Conservation (phyloP, 202 grass and related monocot species). For the Carex sylvatica region DNA sequence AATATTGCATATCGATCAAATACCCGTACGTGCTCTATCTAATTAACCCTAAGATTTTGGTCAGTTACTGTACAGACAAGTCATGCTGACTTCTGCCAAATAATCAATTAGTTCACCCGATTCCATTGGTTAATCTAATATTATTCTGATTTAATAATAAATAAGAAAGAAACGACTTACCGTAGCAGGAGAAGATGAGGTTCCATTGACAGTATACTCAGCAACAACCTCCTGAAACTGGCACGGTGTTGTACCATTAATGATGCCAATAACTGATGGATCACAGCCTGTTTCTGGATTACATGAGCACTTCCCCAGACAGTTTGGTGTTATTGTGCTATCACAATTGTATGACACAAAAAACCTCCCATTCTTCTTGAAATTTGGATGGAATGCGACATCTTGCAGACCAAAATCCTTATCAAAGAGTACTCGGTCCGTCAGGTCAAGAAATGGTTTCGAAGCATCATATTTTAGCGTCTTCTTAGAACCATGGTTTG, state of each 20-base stretch:
- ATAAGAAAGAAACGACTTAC: conserved; percentile 23
- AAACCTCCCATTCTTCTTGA: conserved; percentile 57
- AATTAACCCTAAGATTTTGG: background rate
- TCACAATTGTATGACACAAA: conserved; percentile 96
- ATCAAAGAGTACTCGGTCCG: conserved; percentile 61
- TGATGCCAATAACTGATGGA: conserved; percentile 44
- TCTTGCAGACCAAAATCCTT: conserved; percentile 60
- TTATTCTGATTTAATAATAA: background rate
- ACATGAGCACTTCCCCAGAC: conserved; percentile 78
- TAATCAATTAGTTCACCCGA: background rate
- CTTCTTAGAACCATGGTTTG: conserved; percentile 44
- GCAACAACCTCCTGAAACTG: conserved; percentile 72
- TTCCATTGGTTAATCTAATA: background rate
- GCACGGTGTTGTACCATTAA: conserved; percentile 53
- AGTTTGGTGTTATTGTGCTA: conserved; percentile 48
- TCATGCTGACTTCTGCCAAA: background rate
- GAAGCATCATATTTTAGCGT: conserved; percentile 35
- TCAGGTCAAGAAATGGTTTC: conserved; percentile 73
- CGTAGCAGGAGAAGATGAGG: conserved; percentile 46
- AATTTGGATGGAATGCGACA: conserved; percentile 73
- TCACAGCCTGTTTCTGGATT: conserved; percentile 85
- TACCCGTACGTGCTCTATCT: background rate
- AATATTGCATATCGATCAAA: too few relatives aligned
- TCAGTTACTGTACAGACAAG: background rate
- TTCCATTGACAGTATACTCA: conserved; percentile 69